Evolutionary conservation across 768 basidiomycete genomes (phyloP).

Genomic region (Dioszegia crocea): DNA sequence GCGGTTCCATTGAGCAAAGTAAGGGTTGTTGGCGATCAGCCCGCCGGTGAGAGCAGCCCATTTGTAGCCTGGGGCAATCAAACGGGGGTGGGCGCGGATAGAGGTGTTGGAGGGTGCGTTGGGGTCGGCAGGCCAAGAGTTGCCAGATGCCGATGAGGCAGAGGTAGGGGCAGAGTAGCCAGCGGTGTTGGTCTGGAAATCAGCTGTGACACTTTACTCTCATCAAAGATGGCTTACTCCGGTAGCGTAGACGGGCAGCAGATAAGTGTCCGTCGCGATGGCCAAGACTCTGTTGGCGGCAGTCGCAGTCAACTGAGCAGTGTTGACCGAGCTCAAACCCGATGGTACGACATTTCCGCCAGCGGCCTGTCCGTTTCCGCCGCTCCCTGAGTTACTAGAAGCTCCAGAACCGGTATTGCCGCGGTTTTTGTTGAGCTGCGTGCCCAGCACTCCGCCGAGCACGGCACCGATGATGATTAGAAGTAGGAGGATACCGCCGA

Average conservation of each 20-base stretch:
- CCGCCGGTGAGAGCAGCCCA: conserved; percentile 70
- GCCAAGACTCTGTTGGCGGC: conserved; percentile 56
- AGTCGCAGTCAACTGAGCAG: conserved; percentile 32
- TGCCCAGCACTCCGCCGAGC: conserved; percentile 72
- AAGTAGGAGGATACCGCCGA: conserved; percentile 47
- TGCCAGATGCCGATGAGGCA: conserved; percentile 42
- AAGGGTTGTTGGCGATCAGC: conserved; percentile 76
- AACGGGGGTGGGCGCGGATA: conserved; percentile 76
- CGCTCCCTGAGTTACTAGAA: not conserved
- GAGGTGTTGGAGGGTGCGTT: conserved; percentile 66
- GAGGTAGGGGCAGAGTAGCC: conserved; percentile 54
- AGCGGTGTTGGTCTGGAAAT: conserved; percentile 55
- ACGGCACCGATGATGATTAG: conserved; percentile 53
- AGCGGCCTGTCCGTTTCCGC: conserved; percentile 2
- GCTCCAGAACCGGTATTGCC: conserved; percentile 12
- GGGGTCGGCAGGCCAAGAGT: conserved; percentile 76
- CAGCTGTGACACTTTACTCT: not conserved
- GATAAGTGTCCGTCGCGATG: conserved; percentile 70
- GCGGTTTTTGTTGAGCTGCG: conserved; percentile 49
- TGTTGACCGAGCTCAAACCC: conserved; percentile 19
- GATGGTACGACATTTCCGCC: conserved; percentile 7
- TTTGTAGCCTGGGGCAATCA: conserved; percentile 87
- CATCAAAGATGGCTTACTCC: conserved; percentile 59
- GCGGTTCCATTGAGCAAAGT: conserved; percentile 80
- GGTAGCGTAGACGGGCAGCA: conserved; percentile 80